A percentile compares a stretch with the other conserved stretches of the same genome.
These are phyloP conservation scores for Cladosporium sp. DNA, from an alignment of 2,329 filamentous ascomycete genomes.

Conservation along the genomic window DNA sequence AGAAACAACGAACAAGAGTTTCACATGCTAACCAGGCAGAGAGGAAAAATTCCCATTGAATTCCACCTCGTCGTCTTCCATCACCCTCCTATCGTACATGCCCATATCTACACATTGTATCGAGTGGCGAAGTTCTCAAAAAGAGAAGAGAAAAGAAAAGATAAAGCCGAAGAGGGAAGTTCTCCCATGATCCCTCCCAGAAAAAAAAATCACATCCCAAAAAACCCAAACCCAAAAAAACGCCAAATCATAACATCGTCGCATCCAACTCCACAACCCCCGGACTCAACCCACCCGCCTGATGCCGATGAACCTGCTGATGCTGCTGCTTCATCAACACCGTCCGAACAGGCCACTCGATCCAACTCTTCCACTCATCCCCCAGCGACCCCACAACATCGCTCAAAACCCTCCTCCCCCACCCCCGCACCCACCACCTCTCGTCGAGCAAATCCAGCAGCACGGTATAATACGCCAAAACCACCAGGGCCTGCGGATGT, in stretches of 20 bases:
- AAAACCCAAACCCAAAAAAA: not conserved
- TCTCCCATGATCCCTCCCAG: not conserved
- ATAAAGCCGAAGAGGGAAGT: not conserved
- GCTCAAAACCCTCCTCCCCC: constrained; percentile 22
- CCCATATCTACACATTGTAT: constrained; percentile 7
- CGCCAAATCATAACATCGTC: not conserved
- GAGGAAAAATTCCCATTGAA: too few species aligned
- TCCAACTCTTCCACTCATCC: constrained; percentile 27
- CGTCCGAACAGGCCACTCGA: constrained; percentile 26
- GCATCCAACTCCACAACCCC: constrained; percentile 4
- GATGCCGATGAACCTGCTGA: not conserved
- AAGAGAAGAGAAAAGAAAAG: too few species aligned
- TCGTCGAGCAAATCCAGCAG: constrained; percentile 24
- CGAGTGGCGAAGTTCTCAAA: not conserved
- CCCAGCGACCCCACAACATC: constrained; percentile 23
- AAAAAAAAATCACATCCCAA: too few species aligned
- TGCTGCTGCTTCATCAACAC: constrained; percentile 21
- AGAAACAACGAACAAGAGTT: too few species aligned
- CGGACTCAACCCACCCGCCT: not conserved
- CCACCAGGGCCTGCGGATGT: constrained; percentile 26
- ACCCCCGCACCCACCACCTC: constrained; percentile 28
- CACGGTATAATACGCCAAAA: constrained; percentile 29
- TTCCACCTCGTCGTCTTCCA: too few species aligned
- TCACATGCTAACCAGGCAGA: too few species aligned
- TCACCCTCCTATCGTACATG: constrained; percentile 4